These are phyloP conservation scores for Fusarium praegraminearum DNA, from an alignment of 2,329 filamentous ascomycete species.

Conservation along the genomic window DNA sequence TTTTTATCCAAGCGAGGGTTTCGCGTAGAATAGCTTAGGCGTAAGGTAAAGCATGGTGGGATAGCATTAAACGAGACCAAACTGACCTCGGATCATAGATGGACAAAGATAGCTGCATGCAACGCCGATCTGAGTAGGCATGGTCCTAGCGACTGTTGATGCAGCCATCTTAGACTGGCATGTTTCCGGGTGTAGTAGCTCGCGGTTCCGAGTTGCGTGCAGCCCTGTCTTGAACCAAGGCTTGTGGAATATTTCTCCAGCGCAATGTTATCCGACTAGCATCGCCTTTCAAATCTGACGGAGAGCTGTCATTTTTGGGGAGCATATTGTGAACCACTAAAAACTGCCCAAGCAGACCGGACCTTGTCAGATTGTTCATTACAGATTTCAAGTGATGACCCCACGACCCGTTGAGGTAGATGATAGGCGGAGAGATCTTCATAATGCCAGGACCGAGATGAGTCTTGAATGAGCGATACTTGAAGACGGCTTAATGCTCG, in stretches of 20 bases:
- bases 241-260: background rate
- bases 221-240: background rate
- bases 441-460: conserved; percentile 24
- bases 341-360: background rate
- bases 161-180: conserved; percentile 23
- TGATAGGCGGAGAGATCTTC: conserved; percentile 34
- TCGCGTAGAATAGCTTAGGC: conserved; percentile 8
- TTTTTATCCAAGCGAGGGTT: conserved; percentile 20
- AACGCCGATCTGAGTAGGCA: conserved; percentile 31
- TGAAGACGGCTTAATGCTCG: conserved; percentile 10
- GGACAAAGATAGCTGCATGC: conserved; percentile 26
- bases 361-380: conserved; percentile 1
- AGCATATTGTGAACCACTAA: conserved; percentile 1
- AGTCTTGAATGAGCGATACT: conserved; percentile 18
- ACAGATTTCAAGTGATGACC: conserved; percentile 24
- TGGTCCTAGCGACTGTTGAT: conserved; percentile 22
- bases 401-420: conserved; percentile 16
- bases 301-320: conserved; percentile 1
- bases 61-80: conserved; percentile 6
- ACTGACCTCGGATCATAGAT: conserved; percentile 12
- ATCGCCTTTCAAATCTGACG: conserved; percentile 1
- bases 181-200: background rate
- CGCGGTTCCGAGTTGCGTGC: background rate
- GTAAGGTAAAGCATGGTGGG: background rate
- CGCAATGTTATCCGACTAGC: background rate